A percentile compares a stretch with the other conserved stretches of the same genome.
These are phyloP conservation scores for Cornus kousa DNA, from an alignment of 148 eudicot genomes.

Conservation along the genomic window DNA sequence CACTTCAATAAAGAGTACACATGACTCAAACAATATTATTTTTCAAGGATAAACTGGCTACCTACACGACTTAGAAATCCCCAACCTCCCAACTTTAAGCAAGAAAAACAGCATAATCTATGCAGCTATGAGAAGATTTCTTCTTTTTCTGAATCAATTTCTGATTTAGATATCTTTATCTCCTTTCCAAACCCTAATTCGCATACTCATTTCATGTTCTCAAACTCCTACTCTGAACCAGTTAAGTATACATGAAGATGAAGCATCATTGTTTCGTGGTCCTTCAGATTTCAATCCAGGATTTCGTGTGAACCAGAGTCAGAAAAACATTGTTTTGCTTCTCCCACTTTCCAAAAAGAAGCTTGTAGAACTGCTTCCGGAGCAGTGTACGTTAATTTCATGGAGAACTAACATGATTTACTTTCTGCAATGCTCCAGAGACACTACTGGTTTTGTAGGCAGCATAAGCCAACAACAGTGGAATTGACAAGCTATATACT, in stretches of 20 bases:
- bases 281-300: not conserved
- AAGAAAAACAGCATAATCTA: too few species aligned
- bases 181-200: too few species aligned
- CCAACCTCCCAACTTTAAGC: too few species aligned
- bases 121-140: too few species aligned
- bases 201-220: not conserved
- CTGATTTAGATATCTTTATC: too few species aligned
- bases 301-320: not conserved
- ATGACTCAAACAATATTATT: too few species aligned
- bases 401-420: slow-evolving; percentile 6
- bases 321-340: not conserved
- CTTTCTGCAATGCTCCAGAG: slow-evolving; percentile 18
- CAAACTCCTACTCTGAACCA: not conserved
- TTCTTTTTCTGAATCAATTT: too few species aligned
- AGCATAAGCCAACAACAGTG: slow-evolving; percentile 64
- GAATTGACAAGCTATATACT: slow-evolving; percentile 57
- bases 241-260: not conserved
- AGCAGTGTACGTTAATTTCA: not conserved
- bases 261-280: not conserved
- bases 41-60: too few species aligned
- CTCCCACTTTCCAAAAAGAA: not conserved
- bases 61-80: too few species aligned
- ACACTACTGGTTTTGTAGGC: slow-evolving; percentile 51
- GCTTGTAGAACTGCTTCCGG: not conserved
- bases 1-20: too few species aligned